A percentile compares a stretch with the other conserved stretches of the same genome.
Evolutionary conservation across 179 eudicot species (phyloP).

Genomic region (Corrigiola litoralis): DNA sequence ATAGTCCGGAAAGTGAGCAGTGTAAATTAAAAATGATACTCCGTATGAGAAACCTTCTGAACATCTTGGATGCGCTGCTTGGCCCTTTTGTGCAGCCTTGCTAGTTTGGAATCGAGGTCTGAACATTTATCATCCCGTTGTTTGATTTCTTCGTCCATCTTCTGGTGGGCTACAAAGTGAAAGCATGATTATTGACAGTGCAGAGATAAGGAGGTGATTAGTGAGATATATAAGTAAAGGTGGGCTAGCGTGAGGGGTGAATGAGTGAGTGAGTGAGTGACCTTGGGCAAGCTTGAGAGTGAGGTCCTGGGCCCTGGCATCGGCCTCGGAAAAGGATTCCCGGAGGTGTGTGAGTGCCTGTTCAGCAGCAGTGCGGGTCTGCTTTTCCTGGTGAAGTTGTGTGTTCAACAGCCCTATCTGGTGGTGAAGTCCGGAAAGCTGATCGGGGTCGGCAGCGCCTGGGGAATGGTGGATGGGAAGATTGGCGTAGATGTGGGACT

Average conservation of each 20-base stretch:
- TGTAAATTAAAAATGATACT: constrained; percentile 5
- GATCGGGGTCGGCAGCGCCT: constrained; percentile 25
- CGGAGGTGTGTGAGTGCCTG: constrained; percentile 76
- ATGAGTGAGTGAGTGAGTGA: constrained; percentile 12
- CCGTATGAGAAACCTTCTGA: constrained; percentile 98
- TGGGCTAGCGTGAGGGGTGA: neutral
- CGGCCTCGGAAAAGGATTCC: constrained; percentile 70
- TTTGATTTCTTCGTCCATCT: constrained; percentile 87
- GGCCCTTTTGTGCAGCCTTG: constrained; percentile 94
- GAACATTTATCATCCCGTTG: constrained; percentile 89
- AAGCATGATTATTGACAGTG: too few relatives aligned
- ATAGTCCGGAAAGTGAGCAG: neutral
- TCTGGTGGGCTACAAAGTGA: constrained; percentile 61
- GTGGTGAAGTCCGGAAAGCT: constrained; percentile 39
- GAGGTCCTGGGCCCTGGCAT: constrained; percentile 75
- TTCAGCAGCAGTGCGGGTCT: constrained; percentile 91
- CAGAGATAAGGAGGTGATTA: neutral
- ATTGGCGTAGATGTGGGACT: constrained; percentile 62
- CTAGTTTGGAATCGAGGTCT: constrained; percentile 90
- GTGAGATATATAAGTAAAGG: neutral
- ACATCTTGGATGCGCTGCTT: constrained; percentile 98
- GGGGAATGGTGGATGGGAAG: constrained; percentile 20
- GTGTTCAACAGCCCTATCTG: constrained; percentile 58
- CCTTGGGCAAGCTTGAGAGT: constrained; percentile 83
- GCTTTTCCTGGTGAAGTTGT: constrained; percentile 68